phyloP scores from a whole-genome alignment of 2,329 filamentous ascomycete genomes.

The Claviceps paspali region DNA sequence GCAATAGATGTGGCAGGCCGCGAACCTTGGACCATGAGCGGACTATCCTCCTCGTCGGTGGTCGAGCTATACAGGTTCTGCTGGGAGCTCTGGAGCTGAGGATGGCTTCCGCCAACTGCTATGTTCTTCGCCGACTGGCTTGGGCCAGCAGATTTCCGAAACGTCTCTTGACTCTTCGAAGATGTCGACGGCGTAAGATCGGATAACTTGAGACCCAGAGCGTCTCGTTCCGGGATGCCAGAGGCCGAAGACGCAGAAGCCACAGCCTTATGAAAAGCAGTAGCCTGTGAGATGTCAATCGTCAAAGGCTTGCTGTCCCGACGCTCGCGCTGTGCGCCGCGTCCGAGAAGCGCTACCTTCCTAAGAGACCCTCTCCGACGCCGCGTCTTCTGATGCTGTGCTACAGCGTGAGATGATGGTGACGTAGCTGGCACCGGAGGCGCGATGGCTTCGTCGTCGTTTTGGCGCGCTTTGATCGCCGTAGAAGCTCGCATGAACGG shows the following conservation, averaged over 20 bases:
- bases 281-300: constrained; percentile 23
- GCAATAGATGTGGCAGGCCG: constrained; percentile 26
- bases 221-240: constrained; percentile 14
- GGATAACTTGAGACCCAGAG: constrained; percentile 31
- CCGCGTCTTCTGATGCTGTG: constrained; percentile 36
- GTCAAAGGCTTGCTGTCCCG: constrained; percentile 33
- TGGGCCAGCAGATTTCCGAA: constrained; percentile 12
- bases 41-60: constrained; percentile 69
- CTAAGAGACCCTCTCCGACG: constrained; percentile 72
- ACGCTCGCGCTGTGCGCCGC: constrained; percentile 47
- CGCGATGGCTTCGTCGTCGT: constrained; percentile 16
- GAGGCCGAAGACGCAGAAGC: constrained; percentile 10
- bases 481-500: constrained; percentile 44
- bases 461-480: constrained; percentile 15
- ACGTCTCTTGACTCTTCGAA: constrained; percentile 29
- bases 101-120: too few species aligned
- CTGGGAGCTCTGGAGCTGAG: constrained; percentile 10
- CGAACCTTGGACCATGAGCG: constrained; percentile 43
- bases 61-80: constrained; percentile 38
- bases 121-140: constrained; percentile 10
- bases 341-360: constrained; percentile 72
- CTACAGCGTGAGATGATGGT: constrained; percentile 11
- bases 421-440: constrained; percentile 12
- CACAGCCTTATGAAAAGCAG: constrained; percentile 10
- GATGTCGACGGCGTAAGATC: constrained; percentile 30